These are phyloP conservation scores for Acanthamoeba polyphaga DNA, from an alignment of 208 protist genomes.

Conservation along the genomic window DNA sequence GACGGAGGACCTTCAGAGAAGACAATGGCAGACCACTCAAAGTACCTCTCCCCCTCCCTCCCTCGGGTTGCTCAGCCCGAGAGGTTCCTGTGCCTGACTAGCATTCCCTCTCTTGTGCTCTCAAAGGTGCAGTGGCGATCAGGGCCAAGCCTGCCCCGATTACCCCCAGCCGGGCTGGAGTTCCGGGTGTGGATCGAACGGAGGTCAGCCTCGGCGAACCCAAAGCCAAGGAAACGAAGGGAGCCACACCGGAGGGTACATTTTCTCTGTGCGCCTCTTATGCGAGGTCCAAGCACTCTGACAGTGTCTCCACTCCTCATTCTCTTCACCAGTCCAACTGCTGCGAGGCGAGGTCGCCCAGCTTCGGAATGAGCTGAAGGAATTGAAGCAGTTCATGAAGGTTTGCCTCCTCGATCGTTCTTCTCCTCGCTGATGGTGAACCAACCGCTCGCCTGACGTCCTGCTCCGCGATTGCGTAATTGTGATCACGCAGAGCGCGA, in stretches of 20 bases:
- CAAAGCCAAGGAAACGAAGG: slow-evolving; percentile 17
- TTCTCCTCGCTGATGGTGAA: not conserved
- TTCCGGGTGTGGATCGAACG: not conserved
- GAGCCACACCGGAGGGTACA: not conserved
- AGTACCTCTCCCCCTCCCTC: not conserved
- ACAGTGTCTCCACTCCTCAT: not conserved
- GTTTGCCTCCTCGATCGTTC: not conserved
- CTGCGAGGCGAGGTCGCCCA: slow-evolving; percentile 16
- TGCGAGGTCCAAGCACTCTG: not conserved
- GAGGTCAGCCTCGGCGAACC: not conserved
- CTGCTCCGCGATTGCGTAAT: not conserved
- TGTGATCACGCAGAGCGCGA: not conserved
- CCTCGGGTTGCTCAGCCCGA: not conserved
- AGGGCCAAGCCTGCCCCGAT: not conserved
- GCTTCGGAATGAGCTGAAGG: slow-evolving; percentile 27
- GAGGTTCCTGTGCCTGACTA: not conserved
- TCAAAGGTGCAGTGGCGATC: not conserved
- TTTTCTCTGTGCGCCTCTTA: not conserved
- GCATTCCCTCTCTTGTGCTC: not conserved
- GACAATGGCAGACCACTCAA: not conserved
- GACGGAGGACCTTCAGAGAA: not conserved
- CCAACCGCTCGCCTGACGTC: not conserved
- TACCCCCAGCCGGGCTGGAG: not conserved
- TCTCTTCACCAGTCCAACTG: not conserved
- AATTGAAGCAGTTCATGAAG: slow-evolving; percentile 36